Conservation (phyloP, 306 rosid genomes). For the Alnus glutinosa region DNA sequence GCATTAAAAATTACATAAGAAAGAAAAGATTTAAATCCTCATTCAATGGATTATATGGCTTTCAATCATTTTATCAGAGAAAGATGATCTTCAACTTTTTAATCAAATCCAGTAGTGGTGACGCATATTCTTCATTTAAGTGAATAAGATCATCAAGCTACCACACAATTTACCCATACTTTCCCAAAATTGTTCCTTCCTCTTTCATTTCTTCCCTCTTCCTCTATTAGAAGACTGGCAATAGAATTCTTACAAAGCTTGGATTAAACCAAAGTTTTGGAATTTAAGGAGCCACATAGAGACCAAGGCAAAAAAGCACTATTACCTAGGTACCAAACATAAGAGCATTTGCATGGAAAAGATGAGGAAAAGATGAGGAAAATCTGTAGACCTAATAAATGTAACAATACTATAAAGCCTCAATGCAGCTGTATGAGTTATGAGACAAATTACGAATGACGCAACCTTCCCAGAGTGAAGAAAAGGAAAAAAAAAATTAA, state of each 20-base stretch:
- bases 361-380: not conserved
- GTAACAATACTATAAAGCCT: not conserved
- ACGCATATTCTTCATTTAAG: not conserved
- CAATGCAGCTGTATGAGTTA: not conserved
- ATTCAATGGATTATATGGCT: not conserved
- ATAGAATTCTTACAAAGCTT: constrained; percentile 29
- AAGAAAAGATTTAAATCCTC: not conserved
- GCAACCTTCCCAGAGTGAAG: not conserved
- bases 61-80: constrained; percentile 2
- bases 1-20: not conserved
- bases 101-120: not conserved
- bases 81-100: not conserved
- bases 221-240: constrained; percentile 25
- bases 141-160: not conserved
- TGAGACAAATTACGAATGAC: not conserved
- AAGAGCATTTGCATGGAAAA: constrained; percentile 15
- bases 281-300: constrained; percentile 6
- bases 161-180: constrained; percentile 26
- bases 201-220: constrained; percentile 38
- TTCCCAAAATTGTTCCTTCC: constrained; percentile 34
- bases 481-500: not conserved
- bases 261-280: constrained; percentile 23
- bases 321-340: constrained; percentile 17
- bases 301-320: constrained; percentile 13
- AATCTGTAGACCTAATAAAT: constrained; percentile 9